phyloP scores from a whole-genome alignment of 441 rosid genomes.

The Breynia disticha region DNA sequence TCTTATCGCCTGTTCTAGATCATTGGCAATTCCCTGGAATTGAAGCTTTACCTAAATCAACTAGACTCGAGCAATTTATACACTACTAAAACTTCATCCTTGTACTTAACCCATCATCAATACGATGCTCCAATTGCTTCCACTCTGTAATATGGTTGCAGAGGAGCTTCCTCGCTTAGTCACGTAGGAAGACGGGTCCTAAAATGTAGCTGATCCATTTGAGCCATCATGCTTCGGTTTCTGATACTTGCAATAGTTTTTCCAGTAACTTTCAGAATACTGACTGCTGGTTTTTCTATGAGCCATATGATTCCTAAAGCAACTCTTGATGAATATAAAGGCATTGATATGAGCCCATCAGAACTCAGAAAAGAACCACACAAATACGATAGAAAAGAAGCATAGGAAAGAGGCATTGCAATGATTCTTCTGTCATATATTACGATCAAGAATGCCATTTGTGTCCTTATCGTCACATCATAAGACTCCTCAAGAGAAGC shows the following conservation, averaged over 20 bases:
- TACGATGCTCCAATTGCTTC: constrained; percentile 71
- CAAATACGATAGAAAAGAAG: too few relatives aligned
- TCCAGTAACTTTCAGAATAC: constrained; percentile 95
- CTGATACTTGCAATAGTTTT: constrained; percentile 93
- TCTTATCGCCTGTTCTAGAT: constrained; percentile 68
- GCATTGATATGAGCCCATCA: not conserved
- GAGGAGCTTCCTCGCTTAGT: constrained; percentile 72
- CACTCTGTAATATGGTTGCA: constrained; percentile 85
- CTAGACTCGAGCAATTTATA: constrained; percentile 76
- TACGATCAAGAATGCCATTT: too few relatives aligned
- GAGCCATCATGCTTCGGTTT: constrained; percentile 69
- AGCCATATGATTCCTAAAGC: constrained; percentile 89
- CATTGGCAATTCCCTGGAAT: constrained; percentile 56
- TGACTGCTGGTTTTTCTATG: constrained; percentile 94
- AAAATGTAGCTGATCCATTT: constrained; percentile 43
- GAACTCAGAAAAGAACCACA: not conserved
- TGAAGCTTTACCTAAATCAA: constrained; percentile 55
- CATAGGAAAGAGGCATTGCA: too few relatives aligned
- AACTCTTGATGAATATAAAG: constrained; percentile 44
- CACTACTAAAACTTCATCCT: constrained; percentile 50
- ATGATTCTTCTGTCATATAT: too few relatives aligned
- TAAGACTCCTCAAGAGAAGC: too few relatives aligned
- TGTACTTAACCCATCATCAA: constrained; percentile 48
- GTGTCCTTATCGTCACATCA: too few relatives aligned
- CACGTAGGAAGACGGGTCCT: constrained; percentile 82